Conservation (phyloP, 495 filamentous ascomycete species). For the Aspergillus wentii region DNA sequence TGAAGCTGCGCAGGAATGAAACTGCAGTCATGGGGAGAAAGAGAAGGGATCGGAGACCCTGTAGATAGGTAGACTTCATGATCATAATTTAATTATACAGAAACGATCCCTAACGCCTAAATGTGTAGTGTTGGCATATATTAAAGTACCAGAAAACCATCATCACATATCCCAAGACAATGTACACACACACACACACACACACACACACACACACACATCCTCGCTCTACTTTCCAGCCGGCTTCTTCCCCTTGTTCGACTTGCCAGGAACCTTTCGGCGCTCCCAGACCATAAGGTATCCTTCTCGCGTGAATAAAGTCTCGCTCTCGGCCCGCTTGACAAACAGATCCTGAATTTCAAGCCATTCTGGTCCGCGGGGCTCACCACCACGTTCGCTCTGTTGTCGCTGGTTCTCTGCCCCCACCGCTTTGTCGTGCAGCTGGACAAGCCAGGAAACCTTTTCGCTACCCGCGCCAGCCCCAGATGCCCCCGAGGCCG, state of each 20-base stretch:
- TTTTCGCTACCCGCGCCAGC: conserved; percentile 47
- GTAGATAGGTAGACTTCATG: no score
- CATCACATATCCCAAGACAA: no score
- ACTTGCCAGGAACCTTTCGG: conserved; percentile 49
- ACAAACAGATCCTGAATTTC: conserved; percentile 94
- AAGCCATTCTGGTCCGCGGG: conserved; percentile 68
- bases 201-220: no score
- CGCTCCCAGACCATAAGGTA: conserved; percentile 97
- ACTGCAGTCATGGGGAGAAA: no score
- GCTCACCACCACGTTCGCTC: conserved; percentile 25
- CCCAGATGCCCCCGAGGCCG: conserved; percentile 57
- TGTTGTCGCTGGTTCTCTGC: conserved; percentile 31
- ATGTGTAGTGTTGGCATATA: no score
- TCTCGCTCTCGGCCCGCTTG: conserved; percentile 76
- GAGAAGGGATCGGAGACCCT: no score
- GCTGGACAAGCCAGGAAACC: conserved; percentile 51
- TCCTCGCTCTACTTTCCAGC: conserved; percentile 12
- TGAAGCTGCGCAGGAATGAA: no score
- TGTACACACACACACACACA: no score
- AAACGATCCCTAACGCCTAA: no score
- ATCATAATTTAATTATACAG: no score
- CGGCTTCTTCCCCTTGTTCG: conserved; percentile 41
- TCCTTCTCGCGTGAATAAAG: conserved; percentile 85
- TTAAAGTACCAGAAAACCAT: no score
- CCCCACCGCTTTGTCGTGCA: conserved; percentile 48